Evolutionary conservation across 208 protist genomes (phyloP).

Genomic region (Wallacemonas sp.): DNA sequence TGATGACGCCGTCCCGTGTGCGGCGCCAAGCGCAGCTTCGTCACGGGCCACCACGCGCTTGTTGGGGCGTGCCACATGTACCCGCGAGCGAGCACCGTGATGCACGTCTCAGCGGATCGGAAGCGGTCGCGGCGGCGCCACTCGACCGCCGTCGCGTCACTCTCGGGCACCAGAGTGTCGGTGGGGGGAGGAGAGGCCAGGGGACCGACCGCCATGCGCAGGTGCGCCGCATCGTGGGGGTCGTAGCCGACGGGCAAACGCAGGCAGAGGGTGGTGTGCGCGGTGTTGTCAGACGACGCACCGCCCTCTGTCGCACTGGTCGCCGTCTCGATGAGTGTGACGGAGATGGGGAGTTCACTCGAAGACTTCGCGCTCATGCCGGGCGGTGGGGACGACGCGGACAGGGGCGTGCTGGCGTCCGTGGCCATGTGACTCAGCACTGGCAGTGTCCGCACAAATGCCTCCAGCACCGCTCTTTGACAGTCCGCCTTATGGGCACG

Average conservation of each 20-base stretch:
- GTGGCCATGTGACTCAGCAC: not conserved
- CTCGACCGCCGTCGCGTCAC: not conserved
- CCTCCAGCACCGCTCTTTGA: too few species aligned
- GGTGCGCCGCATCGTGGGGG: conserved; percentile 30
- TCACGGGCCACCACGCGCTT: conserved; percentile 39
- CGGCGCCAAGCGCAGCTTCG: conserved; percentile 55
- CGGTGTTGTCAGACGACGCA: too few species aligned
- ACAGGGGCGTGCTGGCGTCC: not conserved
- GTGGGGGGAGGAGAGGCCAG: not conserved
- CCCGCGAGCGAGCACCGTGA: not conserved
- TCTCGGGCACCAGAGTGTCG: not conserved
- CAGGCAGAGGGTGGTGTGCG: not conserved
- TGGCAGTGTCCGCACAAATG: not conserved
- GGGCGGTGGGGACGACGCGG: not conserved
- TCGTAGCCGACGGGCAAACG: conserved; percentile 63
- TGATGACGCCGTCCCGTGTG: conserved; percentile 87
- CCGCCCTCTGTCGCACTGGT: not conserved
- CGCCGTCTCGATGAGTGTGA: not conserved
- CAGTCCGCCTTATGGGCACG: too few species aligned
- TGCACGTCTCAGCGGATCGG: conserved; percentile 8
- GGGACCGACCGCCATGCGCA: conserved; percentile 59
- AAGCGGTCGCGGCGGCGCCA: conserved; percentile 16
- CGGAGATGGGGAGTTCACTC: not conserved
- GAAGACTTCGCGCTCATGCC: not conserved
- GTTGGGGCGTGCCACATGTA: not conserved